Evolutionary conservation across 2,329 filamentous ascomycete species (phyloP).

Genomic region (Orbilia blumenaviensis): DNA sequence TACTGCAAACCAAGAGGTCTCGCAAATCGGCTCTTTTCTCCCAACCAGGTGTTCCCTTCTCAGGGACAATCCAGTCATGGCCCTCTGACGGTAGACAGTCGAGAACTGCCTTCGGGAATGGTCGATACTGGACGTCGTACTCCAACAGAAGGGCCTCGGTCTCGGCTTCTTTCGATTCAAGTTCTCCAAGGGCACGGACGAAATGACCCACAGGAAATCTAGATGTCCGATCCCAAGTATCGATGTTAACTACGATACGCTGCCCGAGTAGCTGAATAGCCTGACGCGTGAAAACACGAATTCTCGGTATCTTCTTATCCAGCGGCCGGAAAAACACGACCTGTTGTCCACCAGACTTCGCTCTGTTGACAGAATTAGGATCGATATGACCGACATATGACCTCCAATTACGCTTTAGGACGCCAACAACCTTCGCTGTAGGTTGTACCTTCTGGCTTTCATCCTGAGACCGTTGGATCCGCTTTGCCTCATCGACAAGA

Average conservation of each 20-base stretch:
- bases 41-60: conserved; percentile 85
- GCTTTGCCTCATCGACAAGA: conserved; percentile 89
- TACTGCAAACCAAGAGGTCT: conserved; percentile 90
- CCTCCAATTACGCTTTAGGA: conserved; percentile 95
- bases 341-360: conserved; percentile 78
- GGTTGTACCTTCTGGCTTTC: conserved; percentile 81
- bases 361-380: conserved; percentile 75
- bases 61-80: conserved; percentile 90
- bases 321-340: conserved; percentile 95
- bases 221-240: conserved; percentile 93
- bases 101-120: conserved; percentile 93
- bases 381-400: conserved; percentile 89
- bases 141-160: conserved; percentile 93
- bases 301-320: conserved; percentile 98
- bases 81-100: conserved; percentile 92
- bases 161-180: conserved; percentile 97
- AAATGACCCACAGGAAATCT: conserved; percentile 93
- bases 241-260: conserved; percentile 89
- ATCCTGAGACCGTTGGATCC: conserved; percentile 77
- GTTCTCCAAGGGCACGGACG: conserved; percentile 86
- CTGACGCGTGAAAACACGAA: conserved; percentile 88
- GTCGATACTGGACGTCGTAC: conserved; percentile 96
- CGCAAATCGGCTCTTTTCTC: conserved; percentile 83
- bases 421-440: conserved; percentile 88
- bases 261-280: conserved; percentile 88